A percentile compares a stretch with the other conserved stretches of the same genome.
These are phyloP conservation scores for Lizonia empirigonia DNA, from an alignment of 2,329 filamentous ascomycete genomes.

Conservation along the genomic window DNA sequence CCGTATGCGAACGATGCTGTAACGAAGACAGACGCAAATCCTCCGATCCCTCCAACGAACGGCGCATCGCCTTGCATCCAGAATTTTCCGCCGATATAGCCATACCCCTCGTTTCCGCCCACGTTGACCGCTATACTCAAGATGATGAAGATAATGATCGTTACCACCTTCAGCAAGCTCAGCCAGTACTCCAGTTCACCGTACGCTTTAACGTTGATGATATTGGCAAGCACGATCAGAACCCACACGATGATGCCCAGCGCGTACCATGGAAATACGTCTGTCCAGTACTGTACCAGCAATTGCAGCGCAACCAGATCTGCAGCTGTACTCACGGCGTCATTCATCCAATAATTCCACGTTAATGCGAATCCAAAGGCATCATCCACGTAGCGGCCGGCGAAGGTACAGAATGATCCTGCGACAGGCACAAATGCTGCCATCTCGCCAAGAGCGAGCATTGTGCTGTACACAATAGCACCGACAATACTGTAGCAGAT, in stretches of 20 bases:
- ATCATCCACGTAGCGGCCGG: slow-evolving; percentile 59
- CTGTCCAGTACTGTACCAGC: slow-evolving; percentile 46
- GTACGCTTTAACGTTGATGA: slow-evolving; percentile 46
- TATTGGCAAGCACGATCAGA: slow-evolving; percentile 42
- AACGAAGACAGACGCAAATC: slow-evolving; percentile 75
- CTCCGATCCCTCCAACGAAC: slow-evolving; percentile 36
- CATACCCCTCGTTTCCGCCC: slow-evolving; percentile 32
- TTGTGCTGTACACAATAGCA: slow-evolving; percentile 41
- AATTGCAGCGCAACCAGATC: slow-evolving; percentile 45
- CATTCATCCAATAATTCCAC: slow-evolving; percentile 44
- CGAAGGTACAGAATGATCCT: slow-evolving; percentile 38
- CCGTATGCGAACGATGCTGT: slow-evolving; percentile 76
- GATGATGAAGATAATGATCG: slow-evolving; percentile 45
- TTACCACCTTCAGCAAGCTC: slow-evolving; percentile 42
- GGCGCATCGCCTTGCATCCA: slow-evolving; percentile 69
- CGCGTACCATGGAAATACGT: slow-evolving; percentile 41
- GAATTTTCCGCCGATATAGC: slow-evolving; percentile 63
- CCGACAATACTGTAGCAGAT: slow-evolving; percentile 49
- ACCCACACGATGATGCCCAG: slow-evolving; percentile 41
- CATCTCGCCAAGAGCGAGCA: slow-evolving; percentile 48
- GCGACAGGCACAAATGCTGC: slow-evolving; percentile 46
- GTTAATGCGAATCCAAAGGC: slow-evolving; percentile 59
- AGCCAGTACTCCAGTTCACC: slow-evolving; percentile 47
- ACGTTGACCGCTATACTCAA: slow-evolving; percentile 38
- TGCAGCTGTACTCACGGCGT: slow-evolving; percentile 41